A percentile compares a stretch with the other conserved stretches of the same genome.
Conservation (phyloP, 495 filamentous ascomycete genomes). For the Recurvomyces mirabilis region DNA sequence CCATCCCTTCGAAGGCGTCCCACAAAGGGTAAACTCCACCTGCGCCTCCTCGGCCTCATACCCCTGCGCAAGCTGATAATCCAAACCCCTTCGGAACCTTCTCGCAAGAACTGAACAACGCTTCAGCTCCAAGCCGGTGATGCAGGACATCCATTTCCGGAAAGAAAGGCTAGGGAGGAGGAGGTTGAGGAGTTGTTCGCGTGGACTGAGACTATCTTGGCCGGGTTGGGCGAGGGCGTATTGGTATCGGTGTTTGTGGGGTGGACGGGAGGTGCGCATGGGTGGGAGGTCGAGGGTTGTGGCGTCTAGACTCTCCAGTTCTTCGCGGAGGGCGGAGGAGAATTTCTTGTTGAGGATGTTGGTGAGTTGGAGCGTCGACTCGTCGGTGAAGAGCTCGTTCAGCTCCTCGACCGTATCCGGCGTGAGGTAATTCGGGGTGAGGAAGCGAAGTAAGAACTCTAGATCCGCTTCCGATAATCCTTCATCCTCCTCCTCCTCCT, state of each 20-base stretch:
- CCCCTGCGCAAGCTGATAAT: conserved; percentile 85
- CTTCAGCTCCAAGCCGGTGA: conserved; percentile 58
- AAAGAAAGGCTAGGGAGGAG: conserved; percentile 81
- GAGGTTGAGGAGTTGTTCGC: conserved; percentile 63
- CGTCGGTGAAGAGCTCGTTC: conserved; percentile 61
- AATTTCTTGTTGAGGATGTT: conserved; percentile 70
- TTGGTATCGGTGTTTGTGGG: conserved; percentile 89
- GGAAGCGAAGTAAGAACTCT: conserved; percentile 77
- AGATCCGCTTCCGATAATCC: conserved; percentile 65
- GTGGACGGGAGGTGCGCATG: conserved; percentile 57
- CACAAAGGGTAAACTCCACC: conserved; percentile 72
- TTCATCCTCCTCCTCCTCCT: conserved; percentile 33
- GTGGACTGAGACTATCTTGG: conserved; percentile 37
- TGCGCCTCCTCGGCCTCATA: conserved; percentile 66
- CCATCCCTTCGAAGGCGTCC: conserved; percentile 78
- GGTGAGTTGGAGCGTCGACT: conserved; percentile 70
- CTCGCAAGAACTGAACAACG: conserved; percentile 57
- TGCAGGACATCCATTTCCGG: conserved; percentile 73
- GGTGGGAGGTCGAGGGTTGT: conserved; percentile 31
- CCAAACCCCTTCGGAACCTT: conserved; percentile 72
- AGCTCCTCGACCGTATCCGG: conserved; percentile 83
- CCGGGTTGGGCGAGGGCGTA: conserved; percentile 49
- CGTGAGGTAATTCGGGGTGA: conserved; percentile 82
- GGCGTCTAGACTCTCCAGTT: conserved; percentile 43
- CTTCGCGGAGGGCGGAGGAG: conserved; percentile 51